Percentiles rank a stretch among this genome's conserved stretches.
Evolutionary conservation across 164 flowering plant species (phyloP).

Genomic region (Aristolochia californica): DNA sequence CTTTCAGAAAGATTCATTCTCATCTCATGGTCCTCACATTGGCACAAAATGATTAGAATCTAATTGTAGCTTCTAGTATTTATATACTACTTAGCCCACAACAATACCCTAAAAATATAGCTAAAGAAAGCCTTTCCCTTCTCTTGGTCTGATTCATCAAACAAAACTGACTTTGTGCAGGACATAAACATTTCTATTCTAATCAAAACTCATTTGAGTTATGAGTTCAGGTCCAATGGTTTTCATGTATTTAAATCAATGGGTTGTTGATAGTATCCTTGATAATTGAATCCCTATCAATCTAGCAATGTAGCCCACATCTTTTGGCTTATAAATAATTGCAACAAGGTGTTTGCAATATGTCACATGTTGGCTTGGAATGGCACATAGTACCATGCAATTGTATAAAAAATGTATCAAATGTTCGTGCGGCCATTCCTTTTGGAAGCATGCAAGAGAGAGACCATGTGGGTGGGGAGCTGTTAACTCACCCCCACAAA

Average conservation of each 20-base stretch:
- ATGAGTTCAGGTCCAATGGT: not conserved
- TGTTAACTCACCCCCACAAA: not conserved
- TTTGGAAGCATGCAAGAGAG: slow-evolving; percentile 4
- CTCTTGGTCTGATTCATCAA: not conserved
- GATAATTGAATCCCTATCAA: slow-evolving; percentile 7
- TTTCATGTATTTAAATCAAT: not conserved
- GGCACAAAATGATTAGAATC: no score
- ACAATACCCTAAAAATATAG: slow-evolving; percentile 6
- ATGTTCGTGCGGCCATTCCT: slow-evolving; percentile 3
- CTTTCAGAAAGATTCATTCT: not conserved
- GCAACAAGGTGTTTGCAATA: slow-evolving; percentile 3
- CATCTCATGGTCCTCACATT: no score
- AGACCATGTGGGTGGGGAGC: slow-evolving; percentile 13
- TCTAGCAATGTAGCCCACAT: slow-evolving; percentile 6
- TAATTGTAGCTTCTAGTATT: not conserved
- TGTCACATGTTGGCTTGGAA: slow-evolving; percentile 7
- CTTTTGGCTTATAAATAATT: slow-evolving; percentile 3
- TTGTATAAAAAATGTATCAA: slow-evolving; percentile 4
- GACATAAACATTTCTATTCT: not conserved
- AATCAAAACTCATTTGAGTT: not conserved
- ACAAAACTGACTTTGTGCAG: not conserved
- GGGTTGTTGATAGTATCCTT: not conserved
- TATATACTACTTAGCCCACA: slow-evolving; percentile 4
- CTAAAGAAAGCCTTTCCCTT: not conserved
- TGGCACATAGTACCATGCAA: slow-evolving; percentile 7